These are phyloP conservation scores for Salix exigua DNA, from an alignment of 345 rosid species.

Conservation along the genomic window DNA sequence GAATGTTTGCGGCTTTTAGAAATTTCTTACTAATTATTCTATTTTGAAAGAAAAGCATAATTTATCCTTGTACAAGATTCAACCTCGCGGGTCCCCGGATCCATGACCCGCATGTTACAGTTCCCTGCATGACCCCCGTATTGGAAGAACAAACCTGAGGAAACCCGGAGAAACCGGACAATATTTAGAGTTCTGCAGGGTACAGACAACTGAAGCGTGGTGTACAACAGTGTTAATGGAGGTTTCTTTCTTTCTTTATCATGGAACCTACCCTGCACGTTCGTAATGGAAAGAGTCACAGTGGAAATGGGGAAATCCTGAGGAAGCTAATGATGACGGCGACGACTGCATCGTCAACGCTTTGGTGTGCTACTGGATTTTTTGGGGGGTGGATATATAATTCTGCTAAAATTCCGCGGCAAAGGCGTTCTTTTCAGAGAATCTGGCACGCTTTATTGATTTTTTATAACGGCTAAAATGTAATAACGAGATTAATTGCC, in stretches of 20 bases:
- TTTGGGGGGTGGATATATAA: background rate
- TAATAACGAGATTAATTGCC: no score
- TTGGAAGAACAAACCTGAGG: no score
- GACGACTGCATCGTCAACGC: background rate
- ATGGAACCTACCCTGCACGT: background rate
- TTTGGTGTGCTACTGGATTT: background rate
- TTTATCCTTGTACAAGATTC: conserved; percentile 25
- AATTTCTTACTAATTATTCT: no score
- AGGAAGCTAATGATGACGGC: background rate
- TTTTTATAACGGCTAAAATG: background rate
- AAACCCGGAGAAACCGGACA: background rate
- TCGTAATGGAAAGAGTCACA: background rate
- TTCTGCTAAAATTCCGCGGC: background rate
- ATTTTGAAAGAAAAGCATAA: no score
- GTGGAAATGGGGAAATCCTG: background rate
- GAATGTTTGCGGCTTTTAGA: no score
- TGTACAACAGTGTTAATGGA: background rate
- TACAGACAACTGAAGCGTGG: background rate
- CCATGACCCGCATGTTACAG: conserved; percentile 85
- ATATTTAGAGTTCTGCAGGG: background rate
- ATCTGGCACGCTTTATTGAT: background rate
- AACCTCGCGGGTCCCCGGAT: conserved; percentile 78
- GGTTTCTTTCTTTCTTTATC: background rate
- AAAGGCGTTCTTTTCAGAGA: background rate
- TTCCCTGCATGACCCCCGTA: conserved; percentile 38